Evolutionary conservation across 768 basidiomycete species (phyloP).

Genomic region (Floccularia luteovirens): DNA sequence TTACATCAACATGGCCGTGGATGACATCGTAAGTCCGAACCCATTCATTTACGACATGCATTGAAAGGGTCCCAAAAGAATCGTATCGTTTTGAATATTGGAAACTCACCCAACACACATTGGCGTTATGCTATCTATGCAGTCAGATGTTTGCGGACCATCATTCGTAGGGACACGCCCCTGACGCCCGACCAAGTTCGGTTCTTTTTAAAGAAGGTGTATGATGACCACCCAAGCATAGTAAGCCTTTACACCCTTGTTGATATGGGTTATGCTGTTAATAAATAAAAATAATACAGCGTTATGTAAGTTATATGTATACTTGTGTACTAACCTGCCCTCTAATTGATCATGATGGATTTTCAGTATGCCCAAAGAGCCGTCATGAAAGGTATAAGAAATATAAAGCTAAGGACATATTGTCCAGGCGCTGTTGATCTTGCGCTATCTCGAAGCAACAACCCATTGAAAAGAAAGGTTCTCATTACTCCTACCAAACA

Average conservation of each 20-base stretch:
- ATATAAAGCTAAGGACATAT: slow-evolving; percentile 76
- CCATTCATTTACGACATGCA: neutral
- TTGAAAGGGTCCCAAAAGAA: slow-evolving; percentile 18
- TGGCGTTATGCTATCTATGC: slow-evolving; percentile 77
- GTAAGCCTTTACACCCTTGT: slow-evolving; percentile 25
- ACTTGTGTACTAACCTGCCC: neutral
- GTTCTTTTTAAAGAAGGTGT: slow-evolving; percentile 52
- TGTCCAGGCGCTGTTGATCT: slow-evolving; percentile 49
- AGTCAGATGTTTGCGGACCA: slow-evolving; percentile 55
- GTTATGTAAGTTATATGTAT: slow-evolving; percentile 40
- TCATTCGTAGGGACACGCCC: slow-evolving; percentile 60
- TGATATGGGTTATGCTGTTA: neutral
- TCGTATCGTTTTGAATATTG: slow-evolving; percentile 44
- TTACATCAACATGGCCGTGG: slow-evolving; percentile 30
- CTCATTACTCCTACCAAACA: slow-evolving; percentile 39
- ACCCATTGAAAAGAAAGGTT: slow-evolving; percentile 56
- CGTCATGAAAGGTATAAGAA: slow-evolving; percentile 68
- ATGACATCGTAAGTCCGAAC: slow-evolving; percentile 32
- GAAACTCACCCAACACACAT: slow-evolving; percentile 55
- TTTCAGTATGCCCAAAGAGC: slow-evolving; percentile 64
- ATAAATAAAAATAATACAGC: slow-evolving; percentile 23
- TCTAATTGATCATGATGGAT: slow-evolving; percentile 3
- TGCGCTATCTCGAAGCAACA: slow-evolving; percentile 51
- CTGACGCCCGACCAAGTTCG: slow-evolving; percentile 37
- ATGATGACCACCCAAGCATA: slow-evolving; percentile 60